Conservation (phyloP, 2,329 filamentous ascomycete genomes). For the Dothistroma pini region DNA sequence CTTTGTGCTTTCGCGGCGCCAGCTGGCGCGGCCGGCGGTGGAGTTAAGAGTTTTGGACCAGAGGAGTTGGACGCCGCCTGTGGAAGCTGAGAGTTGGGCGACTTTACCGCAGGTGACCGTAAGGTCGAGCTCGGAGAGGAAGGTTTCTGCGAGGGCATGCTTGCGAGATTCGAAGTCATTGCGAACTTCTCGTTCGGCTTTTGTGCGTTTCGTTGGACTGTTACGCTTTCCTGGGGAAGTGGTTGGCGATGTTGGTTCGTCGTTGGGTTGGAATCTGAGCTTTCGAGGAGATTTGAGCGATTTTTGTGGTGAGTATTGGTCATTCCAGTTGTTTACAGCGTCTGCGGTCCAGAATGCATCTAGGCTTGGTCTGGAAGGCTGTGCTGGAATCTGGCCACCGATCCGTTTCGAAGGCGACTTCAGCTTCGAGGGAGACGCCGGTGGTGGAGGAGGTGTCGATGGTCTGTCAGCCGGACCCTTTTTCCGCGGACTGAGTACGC, state of each 20-base stretch:
- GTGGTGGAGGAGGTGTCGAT: constrained; percentile 39
- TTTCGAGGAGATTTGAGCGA: constrained; percentile 39
- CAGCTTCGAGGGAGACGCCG: constrained; percentile 40
- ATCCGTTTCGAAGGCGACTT: constrained; percentile 48
- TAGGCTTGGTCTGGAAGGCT: constrained; percentile 52
- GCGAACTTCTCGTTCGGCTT: constrained; percentile 42
- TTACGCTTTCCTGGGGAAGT: constrained; percentile 41
- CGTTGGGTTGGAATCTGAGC: constrained; percentile 25
- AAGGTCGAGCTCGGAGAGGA: constrained; percentile 66
- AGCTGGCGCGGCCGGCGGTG: constrained; percentile 63
- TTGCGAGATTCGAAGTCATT: constrained; percentile 63
- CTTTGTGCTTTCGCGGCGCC: constrained; percentile 45
- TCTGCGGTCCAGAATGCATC: constrained; percentile 61
- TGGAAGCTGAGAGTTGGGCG: constrained; percentile 53
- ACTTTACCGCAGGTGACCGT: constrained; percentile 61
- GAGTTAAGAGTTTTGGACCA: constrained; percentile 79
- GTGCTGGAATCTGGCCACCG: constrained; percentile 47
- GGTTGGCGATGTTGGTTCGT: constrained; percentile 28
- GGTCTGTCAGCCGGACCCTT: constrained; percentile 17
- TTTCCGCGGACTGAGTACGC: constrained; percentile 16
- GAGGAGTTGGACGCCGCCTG: constrained; percentile 66
- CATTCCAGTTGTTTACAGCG: constrained; percentile 61
- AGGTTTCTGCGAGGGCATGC: constrained; percentile 58
- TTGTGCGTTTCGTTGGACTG: constrained; percentile 32
- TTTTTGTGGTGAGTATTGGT: constrained; percentile 56